Base-by-base conservation (phyloP, 108 stramenopile species). In the Epithemia pelagica region DNA sequence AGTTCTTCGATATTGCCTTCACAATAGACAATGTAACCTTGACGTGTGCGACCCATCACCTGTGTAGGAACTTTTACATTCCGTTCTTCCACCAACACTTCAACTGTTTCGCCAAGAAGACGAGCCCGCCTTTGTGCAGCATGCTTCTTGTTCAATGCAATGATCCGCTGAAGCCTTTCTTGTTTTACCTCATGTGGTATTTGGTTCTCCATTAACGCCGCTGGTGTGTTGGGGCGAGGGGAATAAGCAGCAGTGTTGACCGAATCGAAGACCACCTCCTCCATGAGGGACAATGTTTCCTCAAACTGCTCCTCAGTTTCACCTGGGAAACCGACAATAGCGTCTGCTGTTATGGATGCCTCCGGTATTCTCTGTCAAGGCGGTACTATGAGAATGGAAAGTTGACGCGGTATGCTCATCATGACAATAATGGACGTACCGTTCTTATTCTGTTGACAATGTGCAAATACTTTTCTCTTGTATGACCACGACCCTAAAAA, bases 241-340 rank as follows among this genome's bases (percentile, higher is more conserved):
- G 85, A 86, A 69, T 92, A 94, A 2, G 92, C 91, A 26, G 88
- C 86, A 0, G 88, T 89, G 65, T 91, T 89, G 8, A 90, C 85
- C 58, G 61, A 80, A 61, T 94, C 93, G 64, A 94, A 94, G 27
- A 74, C 70, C 15, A 95, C 95, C 66, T 85, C 69, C 62, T 95
- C 87, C 98, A 98, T 97, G 23, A 98, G 76, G 29, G 79, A 66
- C 8, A 98, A 69, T 28, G 96, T 96, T 55, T 85, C 80, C 78
- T 94, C 78, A 75, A 98, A 98, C 26, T 95, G 82, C 73, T 94
- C 91, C 58, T 98, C 96, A 0, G 98, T 97, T 77, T 98, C 98
- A 22, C 98, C 98, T 24, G 98, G 96, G 69, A 97, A 97, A 22
- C 98, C 96, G 7, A 95, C 94, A 61, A 97, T 96, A 0, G 86